Evolutionary conservation across 1,139 yeast genomes (phyloP).

Genomic region (Fermentozyma sake): DNA sequence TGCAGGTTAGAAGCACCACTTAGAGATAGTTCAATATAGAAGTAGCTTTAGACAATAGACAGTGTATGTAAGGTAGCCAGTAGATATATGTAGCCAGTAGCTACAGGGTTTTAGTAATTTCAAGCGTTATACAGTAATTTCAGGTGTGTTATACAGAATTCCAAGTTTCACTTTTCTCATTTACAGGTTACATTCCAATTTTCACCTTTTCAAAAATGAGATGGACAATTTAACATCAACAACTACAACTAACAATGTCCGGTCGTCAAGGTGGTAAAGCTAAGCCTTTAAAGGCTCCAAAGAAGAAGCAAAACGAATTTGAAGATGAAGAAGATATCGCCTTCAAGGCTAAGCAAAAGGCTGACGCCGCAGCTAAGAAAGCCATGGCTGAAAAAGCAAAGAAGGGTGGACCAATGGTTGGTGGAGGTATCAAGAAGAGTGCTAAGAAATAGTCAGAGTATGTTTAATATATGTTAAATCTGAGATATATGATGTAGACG

Average conservation of each 20-base stretch:
- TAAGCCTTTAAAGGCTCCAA: slow-evolving; percentile 64
- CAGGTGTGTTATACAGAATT: no score
- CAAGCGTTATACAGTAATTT: no score
- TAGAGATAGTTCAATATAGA: no score
- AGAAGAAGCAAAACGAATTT: slow-evolving; percentile 71
- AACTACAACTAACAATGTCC: slow-evolving; percentile 39
- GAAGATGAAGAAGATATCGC: slow-evolving; percentile 85
- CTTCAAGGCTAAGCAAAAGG: slow-evolving; percentile 89
- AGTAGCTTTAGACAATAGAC: no score
- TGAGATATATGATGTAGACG: background rate
- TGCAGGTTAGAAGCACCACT: slow-evolving; percentile 2
- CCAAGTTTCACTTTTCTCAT: no score
- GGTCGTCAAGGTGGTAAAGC: slow-evolving; percentile 76
- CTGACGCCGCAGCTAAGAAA: slow-evolving; percentile 89
- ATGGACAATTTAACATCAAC: background rate
- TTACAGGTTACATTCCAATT: no score
- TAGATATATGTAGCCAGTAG: no score
- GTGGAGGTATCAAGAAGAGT: slow-evolving; percentile 94
- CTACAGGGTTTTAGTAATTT: no score
- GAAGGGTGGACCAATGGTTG: slow-evolving; percentile 85
- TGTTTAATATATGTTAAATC: background rate
- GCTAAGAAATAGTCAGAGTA: slow-evolving; percentile 46
- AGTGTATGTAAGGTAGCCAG: no score
- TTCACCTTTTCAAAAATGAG: no score
- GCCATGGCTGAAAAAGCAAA: slow-evolving; percentile 85